These are phyloP conservation scores for Ascoidea asiatica DNA, from an alignment of 805 yeast genomes.

Conservation along the genomic window DNA sequence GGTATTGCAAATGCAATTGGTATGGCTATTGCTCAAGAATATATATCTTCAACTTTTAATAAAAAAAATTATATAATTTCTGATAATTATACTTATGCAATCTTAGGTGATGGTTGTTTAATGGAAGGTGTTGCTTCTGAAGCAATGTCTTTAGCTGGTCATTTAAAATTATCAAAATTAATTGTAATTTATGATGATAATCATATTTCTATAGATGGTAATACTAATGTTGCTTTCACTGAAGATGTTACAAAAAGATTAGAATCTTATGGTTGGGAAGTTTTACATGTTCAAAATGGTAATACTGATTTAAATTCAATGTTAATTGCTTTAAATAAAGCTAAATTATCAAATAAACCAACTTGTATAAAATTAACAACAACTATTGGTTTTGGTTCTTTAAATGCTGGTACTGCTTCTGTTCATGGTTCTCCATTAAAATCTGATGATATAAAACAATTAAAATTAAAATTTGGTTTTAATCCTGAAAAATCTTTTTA, in stretches of 20 bases:
- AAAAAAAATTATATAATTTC: conserved; percentile 67
- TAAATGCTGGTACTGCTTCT: conserved; percentile 69
- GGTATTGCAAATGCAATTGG: conserved; percentile 96
- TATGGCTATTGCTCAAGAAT: conserved; percentile 86
- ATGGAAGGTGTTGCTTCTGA: conserved; percentile 97
- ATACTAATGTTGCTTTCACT: conserved; percentile 79
- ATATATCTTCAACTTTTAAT: conserved; percentile 86
- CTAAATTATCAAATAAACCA: conserved; percentile 79
- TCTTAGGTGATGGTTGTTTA: conserved; percentile 96
- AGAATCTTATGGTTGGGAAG: conserved; percentile 92
- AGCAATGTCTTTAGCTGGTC: conserved; percentile 93
- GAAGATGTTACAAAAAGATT: conserved; percentile 81
- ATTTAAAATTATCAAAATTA: conserved; percentile 82
- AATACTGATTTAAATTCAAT: conserved; percentile 66
- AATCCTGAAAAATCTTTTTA: conserved; percentile 69
- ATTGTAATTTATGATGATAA: conserved; percentile 95
- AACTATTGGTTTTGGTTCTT: conserved; percentile 89
- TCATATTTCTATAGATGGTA: conserved; percentile 94
- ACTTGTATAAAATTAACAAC: conserved; percentile 80
- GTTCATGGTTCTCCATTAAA: conserved; percentile 97
- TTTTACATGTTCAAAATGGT: conserved; percentile 64
- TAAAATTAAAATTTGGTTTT: conserved; percentile 77
- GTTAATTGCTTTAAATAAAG: conserved; percentile 62
- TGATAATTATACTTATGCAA: conserved; percentile 62
- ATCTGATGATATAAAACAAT: conserved; percentile 80